phyloP scores from a whole-genome alignment of 2,329 filamentous ascomycete species.

The Aspergillus terreus region DNA sequence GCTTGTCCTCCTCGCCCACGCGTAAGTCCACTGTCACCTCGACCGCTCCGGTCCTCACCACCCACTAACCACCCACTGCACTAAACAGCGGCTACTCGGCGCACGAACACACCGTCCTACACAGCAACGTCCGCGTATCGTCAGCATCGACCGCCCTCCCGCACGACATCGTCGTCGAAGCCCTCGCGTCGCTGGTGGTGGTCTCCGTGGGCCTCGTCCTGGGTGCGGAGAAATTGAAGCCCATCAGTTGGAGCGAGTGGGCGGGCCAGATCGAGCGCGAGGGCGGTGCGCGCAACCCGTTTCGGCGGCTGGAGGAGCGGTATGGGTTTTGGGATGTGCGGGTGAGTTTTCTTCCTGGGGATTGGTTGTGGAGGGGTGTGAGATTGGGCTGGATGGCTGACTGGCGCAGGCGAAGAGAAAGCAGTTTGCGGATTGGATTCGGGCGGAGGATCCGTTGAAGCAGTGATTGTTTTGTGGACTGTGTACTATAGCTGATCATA shows the following conservation, averaged over 20 bases:
- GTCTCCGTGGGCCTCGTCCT: slow-evolving; percentile 80
- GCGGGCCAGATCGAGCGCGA: slow-evolving; percentile 67
- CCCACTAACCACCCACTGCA: neutral
- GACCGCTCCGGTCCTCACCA: neutral
- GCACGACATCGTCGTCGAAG: slow-evolving; percentile 83
- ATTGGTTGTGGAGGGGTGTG: neutral
- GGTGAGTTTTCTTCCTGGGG: slow-evolving; percentile 43
- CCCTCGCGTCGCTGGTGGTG: slow-evolving; percentile 72
- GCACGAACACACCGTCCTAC: slow-evolving; percentile 80
- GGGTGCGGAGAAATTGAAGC: slow-evolving; percentile 72
- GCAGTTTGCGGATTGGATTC: slow-evolving; percentile 74
- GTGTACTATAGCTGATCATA: neutral
- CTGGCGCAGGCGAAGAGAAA: slow-evolving; percentile 55
- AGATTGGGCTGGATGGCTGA: neutral
- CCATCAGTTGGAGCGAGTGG: slow-evolving; percentile 82
- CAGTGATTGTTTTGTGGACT: slow-evolving; percentile 17
- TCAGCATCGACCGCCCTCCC: slow-evolving; percentile 58
- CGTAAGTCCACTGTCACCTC: slow-evolving; percentile 56
- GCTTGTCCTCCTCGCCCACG: slow-evolving; percentile 75
- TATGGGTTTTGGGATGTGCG: slow-evolving; percentile 85
- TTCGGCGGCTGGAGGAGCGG: slow-evolving; percentile 71
- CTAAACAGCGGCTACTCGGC: slow-evolving; percentile 85
- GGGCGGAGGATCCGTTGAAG: slow-evolving; percentile 32
- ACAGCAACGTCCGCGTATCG: slow-evolving; percentile 52
- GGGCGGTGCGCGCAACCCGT: slow-evolving; percentile 71